Conservation (phyloP, 306 rosid species). For the Prunus davidiana region DNA sequence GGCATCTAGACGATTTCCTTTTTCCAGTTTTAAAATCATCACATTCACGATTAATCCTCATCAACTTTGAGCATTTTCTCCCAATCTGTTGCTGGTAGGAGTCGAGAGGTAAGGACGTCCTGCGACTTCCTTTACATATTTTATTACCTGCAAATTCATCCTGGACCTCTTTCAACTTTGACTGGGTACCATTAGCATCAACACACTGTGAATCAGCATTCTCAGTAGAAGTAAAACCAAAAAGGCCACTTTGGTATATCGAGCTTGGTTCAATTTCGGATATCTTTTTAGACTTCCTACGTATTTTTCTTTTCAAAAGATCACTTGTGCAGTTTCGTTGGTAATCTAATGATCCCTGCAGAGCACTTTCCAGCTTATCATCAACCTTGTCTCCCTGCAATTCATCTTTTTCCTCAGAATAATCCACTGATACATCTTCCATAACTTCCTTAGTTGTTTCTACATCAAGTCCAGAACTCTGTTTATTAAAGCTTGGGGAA, state of each 20-base stretch:
- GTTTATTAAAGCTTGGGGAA: conserved; percentile 37
- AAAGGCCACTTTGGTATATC: conserved; percentile 36
- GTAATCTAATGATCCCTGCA: conserved; percentile 28
- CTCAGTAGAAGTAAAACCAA: conserved; percentile 39
- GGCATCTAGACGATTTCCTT: conserved; percentile 51
- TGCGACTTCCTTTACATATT: conserved; percentile 33
- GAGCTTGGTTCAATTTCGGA: conserved; percentile 68
- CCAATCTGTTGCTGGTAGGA: conserved; percentile 35
- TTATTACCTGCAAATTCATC: conserved; percentile 34
- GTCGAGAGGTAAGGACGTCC: conserved; percentile 36
- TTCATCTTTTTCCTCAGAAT: conserved; percentile 34
- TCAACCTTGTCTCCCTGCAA: conserved; percentile 22
- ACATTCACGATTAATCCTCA: conserved; percentile 26
- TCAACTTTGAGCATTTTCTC: conserved; percentile 37
- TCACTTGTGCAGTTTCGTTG: conserved; percentile 24
- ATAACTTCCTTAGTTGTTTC: conserved; percentile 30
- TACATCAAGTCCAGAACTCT: conserved; percentile 27
- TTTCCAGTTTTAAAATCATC: conserved; percentile 36
- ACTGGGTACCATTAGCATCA: conserved; percentile 33
- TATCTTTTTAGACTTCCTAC: conserved; percentile 74
- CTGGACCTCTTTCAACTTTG: conserved; percentile 40
- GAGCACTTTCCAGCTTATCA: conserved; percentile 22
- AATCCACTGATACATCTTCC: conserved; percentile 27
- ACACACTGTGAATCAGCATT: conserved; percentile 32
- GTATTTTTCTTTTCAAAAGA: conserved; percentile 57